A percentile compares a stretch with the other conserved stretches of the same genome.
Conservation (phyloP, 345 rosid species). For the Citrus sp. region DNA sequence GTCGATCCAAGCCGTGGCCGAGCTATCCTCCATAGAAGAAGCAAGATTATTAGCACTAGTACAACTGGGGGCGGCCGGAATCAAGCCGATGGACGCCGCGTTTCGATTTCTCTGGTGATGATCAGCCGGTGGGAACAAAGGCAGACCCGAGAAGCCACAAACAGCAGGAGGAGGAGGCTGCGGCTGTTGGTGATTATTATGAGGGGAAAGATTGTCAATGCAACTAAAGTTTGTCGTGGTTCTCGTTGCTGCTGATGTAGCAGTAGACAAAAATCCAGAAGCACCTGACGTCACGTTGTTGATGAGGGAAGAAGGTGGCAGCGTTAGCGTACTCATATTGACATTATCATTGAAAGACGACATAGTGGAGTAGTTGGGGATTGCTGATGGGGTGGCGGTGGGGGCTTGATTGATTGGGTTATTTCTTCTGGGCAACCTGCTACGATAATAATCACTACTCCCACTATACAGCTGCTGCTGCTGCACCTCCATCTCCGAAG, state of each 20-base stretch:
- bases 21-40: constrained; percentile 55
- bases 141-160: constrained; percentile 90
- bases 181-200: not conserved
- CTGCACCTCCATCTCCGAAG: constrained; percentile 64
- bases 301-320: constrained; percentile 39
- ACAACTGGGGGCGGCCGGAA: not conserved
- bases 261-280: constrained; percentile 38
- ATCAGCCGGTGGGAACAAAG: constrained; percentile 65
- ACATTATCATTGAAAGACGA: constrained; percentile 1
- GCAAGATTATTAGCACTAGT: not conserved
- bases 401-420: constrained; percentile 23
- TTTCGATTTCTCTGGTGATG: constrained; percentile 19
- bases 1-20: constrained; percentile 82
- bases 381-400: constrained; percentile 5
- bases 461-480: constrained; percentile 19
- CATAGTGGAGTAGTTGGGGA: constrained; percentile 62
- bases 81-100: constrained; percentile 8
- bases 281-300: constrained; percentile 49
- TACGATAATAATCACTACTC: constrained; percentile 26
- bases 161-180: constrained; percentile 55
- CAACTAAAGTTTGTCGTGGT: constrained; percentile 23
- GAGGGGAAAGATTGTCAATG: constrained; percentile 15
- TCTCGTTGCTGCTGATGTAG: constrained; percentile 24
- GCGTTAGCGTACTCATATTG: constrained; percentile 4
- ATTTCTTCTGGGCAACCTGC: constrained; percentile 36